These are phyloP conservation scores for Hyaloperonospora brassicae DNA, from an alignment of 352 stramenopile genomes.

Conservation along the genomic window DNA sequence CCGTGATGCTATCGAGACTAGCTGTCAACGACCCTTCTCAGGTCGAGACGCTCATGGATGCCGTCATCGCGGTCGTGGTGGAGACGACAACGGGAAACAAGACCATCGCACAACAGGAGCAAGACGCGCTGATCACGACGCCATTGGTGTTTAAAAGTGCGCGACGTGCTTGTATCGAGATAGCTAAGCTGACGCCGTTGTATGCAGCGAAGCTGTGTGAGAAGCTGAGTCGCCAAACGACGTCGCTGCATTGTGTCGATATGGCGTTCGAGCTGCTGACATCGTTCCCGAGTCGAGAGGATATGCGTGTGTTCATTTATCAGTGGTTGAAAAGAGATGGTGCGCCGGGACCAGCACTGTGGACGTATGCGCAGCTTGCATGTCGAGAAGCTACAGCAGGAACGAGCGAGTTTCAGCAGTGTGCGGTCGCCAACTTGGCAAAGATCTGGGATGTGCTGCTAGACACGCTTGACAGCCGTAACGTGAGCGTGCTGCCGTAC, in stretches of 20 bases:
- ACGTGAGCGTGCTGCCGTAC: slow-evolving; percentile 14
- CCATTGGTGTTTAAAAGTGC: slow-evolving; percentile 13
- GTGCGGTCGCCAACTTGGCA: slow-evolving; percentile 9
- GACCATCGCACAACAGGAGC: slow-evolving; percentile 28
- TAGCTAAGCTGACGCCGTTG: slow-evolving; percentile 31
- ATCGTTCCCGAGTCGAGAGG: slow-evolving; percentile 12
- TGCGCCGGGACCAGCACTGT: slow-evolving; percentile 12
- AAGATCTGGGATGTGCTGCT: slow-evolving; percentile 20
- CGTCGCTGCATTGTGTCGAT: slow-evolving; percentile 24
- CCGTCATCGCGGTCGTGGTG: slow-evolving; percentile 25
- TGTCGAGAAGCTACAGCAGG: slow-evolving; percentile 5
- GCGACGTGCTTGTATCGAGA: slow-evolving; percentile 19
- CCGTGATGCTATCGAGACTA: slow-evolving; percentile 33
- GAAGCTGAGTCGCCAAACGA: slow-evolving; percentile 26
- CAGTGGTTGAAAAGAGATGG: slow-evolving; percentile 32
- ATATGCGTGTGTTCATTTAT: slow-evolving; percentile 36
- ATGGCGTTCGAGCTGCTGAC: slow-evolving; percentile 18
- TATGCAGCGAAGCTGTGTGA: slow-evolving; percentile 27
- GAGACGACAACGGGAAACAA: slow-evolving; percentile 12
- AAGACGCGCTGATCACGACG: slow-evolving; percentile 14
- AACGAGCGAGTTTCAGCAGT: slow-evolving; percentile 18
- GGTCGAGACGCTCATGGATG: slow-evolving; percentile 32
- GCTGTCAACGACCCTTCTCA: slow-evolving; percentile 45
- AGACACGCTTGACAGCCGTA: slow-evolving; percentile 15
- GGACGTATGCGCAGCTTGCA: slow-evolving; percentile 23